Conservation (phyloP, 2,329 filamentous ascomycete species). For the Fusarium buxicola region DNA sequence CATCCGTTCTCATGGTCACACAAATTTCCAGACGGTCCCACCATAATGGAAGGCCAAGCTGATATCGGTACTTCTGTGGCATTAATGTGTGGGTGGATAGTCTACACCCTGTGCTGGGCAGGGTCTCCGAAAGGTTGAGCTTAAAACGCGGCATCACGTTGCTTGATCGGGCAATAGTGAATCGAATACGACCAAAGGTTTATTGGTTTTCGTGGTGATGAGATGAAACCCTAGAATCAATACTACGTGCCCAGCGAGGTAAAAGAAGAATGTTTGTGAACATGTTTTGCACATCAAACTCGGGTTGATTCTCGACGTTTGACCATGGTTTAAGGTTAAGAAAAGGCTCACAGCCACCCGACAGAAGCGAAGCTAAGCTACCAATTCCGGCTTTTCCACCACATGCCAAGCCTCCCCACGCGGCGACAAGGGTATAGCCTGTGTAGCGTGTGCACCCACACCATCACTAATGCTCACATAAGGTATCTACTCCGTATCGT, state of each 20-base stretch:
- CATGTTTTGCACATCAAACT: background rate
- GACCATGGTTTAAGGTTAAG: conserved; percentile 8
- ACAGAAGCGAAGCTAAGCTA: conserved; percentile 19
- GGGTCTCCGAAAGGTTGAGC: conserved; percentile 1
- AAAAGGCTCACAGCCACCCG: conserved; percentile 2
- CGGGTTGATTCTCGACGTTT: background rate
- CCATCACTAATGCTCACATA: conserved; percentile 43
- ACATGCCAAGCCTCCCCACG: background rate
- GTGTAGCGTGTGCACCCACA: background rate
- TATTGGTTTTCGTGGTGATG: background rate
- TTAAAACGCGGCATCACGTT: conserved; percentile 20
- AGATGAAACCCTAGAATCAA: background rate
- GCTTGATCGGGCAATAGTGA: conserved; percentile 3
- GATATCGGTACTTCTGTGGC: conserved; percentile 6
- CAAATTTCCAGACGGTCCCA: conserved; percentile 1
- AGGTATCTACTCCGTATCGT: conserved; percentile 11
- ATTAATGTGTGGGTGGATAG: conserved; percentile 2
- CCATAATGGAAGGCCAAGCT: background rate
- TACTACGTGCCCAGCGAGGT: too few species aligned
- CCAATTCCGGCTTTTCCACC: background rate
- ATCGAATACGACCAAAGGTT: background rate
- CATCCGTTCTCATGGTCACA: conserved; percentile 21
- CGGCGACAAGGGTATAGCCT: conserved; percentile 3
- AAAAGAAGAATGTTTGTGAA: background rate
- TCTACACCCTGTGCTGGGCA: conserved; percentile 2